Percentiles rank a stretch among this genome's conserved stretches.
These are phyloP conservation scores for Tuber borchii DNA, from an alignment of 495 filamentous ascomycete genomes.

Conservation along the genomic window DNA sequence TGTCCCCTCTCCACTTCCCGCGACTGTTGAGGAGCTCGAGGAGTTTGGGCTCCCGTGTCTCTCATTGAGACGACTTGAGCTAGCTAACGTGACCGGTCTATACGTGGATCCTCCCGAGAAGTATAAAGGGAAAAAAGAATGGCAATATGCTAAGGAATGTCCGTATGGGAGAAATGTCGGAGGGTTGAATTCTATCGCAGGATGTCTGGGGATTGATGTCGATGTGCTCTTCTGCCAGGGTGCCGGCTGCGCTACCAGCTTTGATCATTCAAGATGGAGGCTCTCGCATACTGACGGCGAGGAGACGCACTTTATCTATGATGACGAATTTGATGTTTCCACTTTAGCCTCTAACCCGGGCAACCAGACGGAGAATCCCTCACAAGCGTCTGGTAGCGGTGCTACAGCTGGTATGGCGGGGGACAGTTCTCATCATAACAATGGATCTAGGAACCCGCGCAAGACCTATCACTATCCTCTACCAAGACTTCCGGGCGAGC, in stretches of 20 bases:
- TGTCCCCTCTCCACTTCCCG: slow-evolving; percentile 33
- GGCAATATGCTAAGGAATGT: slow-evolving; percentile 33
- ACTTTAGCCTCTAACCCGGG: slow-evolving; percentile 15
- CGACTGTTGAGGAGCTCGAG: slow-evolving; percentile 32
- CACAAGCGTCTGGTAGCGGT: slow-evolving; percentile 12
- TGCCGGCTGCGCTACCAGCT: slow-evolving; percentile 33
- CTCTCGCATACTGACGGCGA: slow-evolving; percentile 30
- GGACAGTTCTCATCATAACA: slow-evolving; percentile 6
- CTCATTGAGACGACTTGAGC: slow-evolving; percentile 34
- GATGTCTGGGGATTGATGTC: slow-evolving; percentile 35
- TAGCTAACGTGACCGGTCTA: slow-evolving; percentile 33
- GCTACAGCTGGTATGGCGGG: background rate
- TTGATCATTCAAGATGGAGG: slow-evolving; percentile 31
- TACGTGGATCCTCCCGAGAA: slow-evolving; percentile 30
- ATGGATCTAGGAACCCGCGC: slow-evolving; percentile 23
- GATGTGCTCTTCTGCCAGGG: slow-evolving; percentile 40
- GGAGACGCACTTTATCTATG: slow-evolving; percentile 12
- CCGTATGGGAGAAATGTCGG: slow-evolving; percentile 24
- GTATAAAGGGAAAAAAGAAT: slow-evolving; percentile 31
- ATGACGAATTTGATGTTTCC: slow-evolving; percentile 31
- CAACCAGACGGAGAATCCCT: slow-evolving; percentile 26
- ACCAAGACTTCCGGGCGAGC: slow-evolving; percentile 35
- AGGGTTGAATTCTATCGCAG: slow-evolving; percentile 32
- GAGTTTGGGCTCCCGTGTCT: slow-evolving; percentile 36
- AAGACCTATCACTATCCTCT: slow-evolving; percentile 35